Evolutionary conservation across 2,329 filamentous ascomycete genomes (phyloP), one percentile per base, ranked within the genome.

Genomic region (Lachnellula occidentalis): DNA sequence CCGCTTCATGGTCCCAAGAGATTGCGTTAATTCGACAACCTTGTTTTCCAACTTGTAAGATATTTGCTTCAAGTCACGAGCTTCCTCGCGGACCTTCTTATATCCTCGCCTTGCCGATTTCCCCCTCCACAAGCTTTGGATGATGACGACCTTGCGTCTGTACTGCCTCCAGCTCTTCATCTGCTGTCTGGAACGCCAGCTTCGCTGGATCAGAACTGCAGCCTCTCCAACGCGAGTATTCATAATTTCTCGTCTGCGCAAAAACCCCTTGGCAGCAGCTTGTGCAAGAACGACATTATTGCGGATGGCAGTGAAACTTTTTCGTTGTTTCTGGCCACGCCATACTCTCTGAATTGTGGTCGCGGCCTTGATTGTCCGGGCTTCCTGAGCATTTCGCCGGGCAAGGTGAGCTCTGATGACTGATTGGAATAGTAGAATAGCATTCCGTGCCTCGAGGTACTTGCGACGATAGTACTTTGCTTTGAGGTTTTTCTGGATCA

Each of bases 21-120:
- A 90, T 72, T 99, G 94, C 1, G 94, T 99, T 67, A 99, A 81
- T 76, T 99, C 94, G 59, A 99, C 90, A 59, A 99, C 94, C 83
- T 99, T 99, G 81, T 99, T 97, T 73, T 99, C 94, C 66, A 99
- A 78, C 78, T 96, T 97, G 79, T 99, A 99, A 2, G 94, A 97
- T 64, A 99, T 99, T 73, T 97, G 92, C 79, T 97, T 97, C 71
- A 99, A 82, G 76, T 99, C 95, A 69, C 94, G 88, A 61, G 94
- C 94, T 74, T 99, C 94, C 73, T 96, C 92, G 63, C 94, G 90
- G 58, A 95, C 76, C 64, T 78, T 84, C 82, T 96, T 97, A 79
- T 99, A 99, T 48, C 83, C 85, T 62, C 80, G 83, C 62, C 94
- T 85, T 53, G 94, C 92, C 60, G 73, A 69, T 72, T 83, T 92